phyloP scores from a whole-genome alignment of 345 rosid species.

The Euphorbia tirucalli region DNA sequence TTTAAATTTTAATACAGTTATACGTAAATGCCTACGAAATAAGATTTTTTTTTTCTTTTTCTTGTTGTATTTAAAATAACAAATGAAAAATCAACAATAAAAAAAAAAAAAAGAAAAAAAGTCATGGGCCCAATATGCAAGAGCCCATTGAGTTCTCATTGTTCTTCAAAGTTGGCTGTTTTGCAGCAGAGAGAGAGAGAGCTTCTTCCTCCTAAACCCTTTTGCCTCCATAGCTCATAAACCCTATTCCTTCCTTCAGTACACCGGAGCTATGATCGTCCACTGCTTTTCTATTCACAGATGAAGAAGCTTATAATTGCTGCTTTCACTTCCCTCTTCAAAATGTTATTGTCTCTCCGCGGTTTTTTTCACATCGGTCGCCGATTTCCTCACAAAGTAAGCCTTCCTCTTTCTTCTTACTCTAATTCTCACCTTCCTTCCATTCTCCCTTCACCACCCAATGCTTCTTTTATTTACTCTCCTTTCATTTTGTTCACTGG shows the following conservation, averaged over 20 bases:
- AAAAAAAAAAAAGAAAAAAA: too few species aligned
- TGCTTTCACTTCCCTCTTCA: conserved; percentile 25
- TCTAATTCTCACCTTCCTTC: conserved; percentile 20
- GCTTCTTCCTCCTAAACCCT: conserved; percentile 2
- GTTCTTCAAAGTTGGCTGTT: too few species aligned
- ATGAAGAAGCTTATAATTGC: conserved; percentile 35
- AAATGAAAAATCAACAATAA: too few species aligned
- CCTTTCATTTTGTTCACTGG: conserved; percentile 51
- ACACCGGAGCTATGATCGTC: conserved; percentile 1
- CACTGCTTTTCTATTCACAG: neutral
- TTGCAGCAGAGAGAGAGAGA: neutral
- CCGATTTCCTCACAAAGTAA: conserved; percentile 41
- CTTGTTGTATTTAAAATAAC: too few species aligned
- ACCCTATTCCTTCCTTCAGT: neutral
- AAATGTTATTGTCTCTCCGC: conserved; percentile 54
- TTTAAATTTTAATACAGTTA: too few species aligned
- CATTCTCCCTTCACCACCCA: conserved; percentile 15
- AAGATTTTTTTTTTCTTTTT: too few species aligned
- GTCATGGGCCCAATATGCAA: neutral
- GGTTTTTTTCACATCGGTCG: conserved; percentile 46
- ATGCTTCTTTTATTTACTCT: conserved; percentile 19
- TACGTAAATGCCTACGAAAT: too few species aligned
- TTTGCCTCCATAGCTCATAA: neutral
- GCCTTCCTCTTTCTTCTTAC: conserved; percentile 30
- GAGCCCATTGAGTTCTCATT: neutral